Evolutionary conservation across 257 asterid genomes (phyloP).

Genomic region (Sherardia arvensis): DNA sequence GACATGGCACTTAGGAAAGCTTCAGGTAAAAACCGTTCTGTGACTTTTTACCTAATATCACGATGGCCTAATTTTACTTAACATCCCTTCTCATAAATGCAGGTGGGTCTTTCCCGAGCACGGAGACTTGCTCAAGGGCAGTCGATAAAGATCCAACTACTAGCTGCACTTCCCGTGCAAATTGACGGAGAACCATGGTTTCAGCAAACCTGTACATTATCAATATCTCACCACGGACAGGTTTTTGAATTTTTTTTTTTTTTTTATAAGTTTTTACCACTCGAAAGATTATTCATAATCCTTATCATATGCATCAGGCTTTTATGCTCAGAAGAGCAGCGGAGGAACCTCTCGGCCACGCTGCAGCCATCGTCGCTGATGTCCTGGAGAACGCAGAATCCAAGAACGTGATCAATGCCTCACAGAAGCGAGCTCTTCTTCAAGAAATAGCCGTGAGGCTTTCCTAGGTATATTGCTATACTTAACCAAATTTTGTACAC

Average conservation of each 20-base stretch:
- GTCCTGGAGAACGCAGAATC: slow-evolving; percentile 93
- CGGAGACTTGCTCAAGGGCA: slow-evolving; percentile 97
- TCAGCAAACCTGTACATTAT: slow-evolving; percentile 77
- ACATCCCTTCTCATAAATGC: slow-evolving; percentile 10
- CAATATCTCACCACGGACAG: slow-evolving; percentile 93
- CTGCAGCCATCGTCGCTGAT: slow-evolving; percentile 83
- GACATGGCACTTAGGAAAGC: slow-evolving; percentile 92
- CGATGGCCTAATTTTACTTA: no score
- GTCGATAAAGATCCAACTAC: slow-evolving; percentile 77
- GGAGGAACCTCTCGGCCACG: slow-evolving; percentile 97
- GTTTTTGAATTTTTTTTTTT: slow-evolving; percentile 22
- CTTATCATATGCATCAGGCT: slow-evolving; percentile 39
- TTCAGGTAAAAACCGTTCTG: slow-evolving; percentile 85
- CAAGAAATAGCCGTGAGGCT: slow-evolving; percentile 93
- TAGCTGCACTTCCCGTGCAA: slow-evolving; percentile 86
- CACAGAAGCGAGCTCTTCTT: slow-evolving; percentile 83
- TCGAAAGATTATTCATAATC: background rate
- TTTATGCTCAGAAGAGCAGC: slow-evolving; percentile 97
- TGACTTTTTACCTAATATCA: no score
- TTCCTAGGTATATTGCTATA: slow-evolving; percentile 29
- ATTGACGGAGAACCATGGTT: slow-evolving; percentile 98
- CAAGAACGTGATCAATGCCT: slow-evolving; percentile 58
- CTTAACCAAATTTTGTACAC: background rate
- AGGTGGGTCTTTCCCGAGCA: slow-evolving; percentile 98
- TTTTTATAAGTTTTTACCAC: background rate